Evolutionary conservation across 176 grass and related monocot species (phyloP).

Genomic region (Elymus sibiricus): DNA sequence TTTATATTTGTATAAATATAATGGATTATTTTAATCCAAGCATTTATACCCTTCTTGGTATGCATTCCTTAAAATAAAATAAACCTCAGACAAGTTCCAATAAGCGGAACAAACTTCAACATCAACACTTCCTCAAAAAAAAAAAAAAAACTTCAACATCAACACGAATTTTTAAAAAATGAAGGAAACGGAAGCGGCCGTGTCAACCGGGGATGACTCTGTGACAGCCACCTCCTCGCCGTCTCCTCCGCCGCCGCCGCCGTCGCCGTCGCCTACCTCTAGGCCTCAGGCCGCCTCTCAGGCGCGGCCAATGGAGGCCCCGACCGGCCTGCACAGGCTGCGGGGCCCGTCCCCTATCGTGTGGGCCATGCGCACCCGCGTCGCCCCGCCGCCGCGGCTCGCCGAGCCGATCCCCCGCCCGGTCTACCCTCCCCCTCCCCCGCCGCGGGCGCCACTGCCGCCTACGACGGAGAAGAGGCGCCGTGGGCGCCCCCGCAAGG

Average conservation of each 20-base stretch:
- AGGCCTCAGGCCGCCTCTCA: neutral
- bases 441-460: neutral
- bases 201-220: neutral
- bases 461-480: neutral
- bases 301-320: neutral
- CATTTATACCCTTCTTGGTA: no score
- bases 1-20: no score
- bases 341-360: slow-evolving; percentile 49
- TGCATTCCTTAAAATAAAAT: neutral
- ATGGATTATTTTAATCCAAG: no score
- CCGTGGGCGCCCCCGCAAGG: slow-evolving; percentile 37
- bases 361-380: slow-evolving; percentile 49
- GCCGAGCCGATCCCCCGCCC: slow-evolving; percentile 9
- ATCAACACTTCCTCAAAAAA: no score
- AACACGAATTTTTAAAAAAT: neutral
- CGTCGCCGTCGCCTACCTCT: neutral
- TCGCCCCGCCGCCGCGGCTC: slow-evolving; percentile 30
- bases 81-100: neutral
- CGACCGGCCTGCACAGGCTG: slow-evolving; percentile 9
- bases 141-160: neutral
- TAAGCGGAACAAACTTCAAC: neutral
- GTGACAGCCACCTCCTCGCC: neutral
- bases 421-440: neutral
- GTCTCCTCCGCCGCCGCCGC: neutral
- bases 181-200: neutral